Evolutionary conservation across 306 rosid genomes (phyloP), one percentile per base, ranked within the genome.

Genomic region (Parietaria judaica): DNA sequence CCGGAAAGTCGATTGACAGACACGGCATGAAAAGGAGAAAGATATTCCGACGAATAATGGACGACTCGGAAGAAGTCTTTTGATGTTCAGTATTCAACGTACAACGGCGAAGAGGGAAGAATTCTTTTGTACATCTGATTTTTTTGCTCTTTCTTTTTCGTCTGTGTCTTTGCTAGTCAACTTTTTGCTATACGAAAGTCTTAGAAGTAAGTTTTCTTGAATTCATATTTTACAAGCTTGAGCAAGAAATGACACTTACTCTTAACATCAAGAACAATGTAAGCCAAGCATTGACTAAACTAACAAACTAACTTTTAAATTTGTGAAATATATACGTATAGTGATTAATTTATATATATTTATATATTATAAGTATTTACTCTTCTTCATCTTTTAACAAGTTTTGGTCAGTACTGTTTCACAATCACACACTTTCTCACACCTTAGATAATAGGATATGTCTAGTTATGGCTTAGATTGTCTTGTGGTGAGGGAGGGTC

Each of bases 401-500:
- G 31, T 23, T 23, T 23, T 23, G 31, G 31, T 23, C 2, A 23
- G 31, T 23, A 23, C 2, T 23, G 31, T 41, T 5, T 1, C 9
- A 4, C 44, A 4, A 39, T 39, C 7, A 5, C 45, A 41, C 45
- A 0, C 45, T 41, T 8, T 41, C 45, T 41, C 45, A 41, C 45
- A 41, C 45, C 6, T 41, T 5, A 41, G 52, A 15, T 41, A 41
- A 23, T 23, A 41, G 52, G 15, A 60, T 60, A 23, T 23, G 31
- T 17, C 55, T 50, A 36, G 3, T 62, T 57, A 72, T 34, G 78
- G 81, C 13, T 48, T 17, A 39, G 73, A 54, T 50, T 81, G 53
- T 68, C 96, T 79, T 23, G 96, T 72, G 45, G 95, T 82, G 69
- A 87, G 86, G 65, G 96, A 90, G 36, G 97, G 97, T 63, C 81